These are phyloP conservation scores for Novakomyces olei DNA, from an alignment of 805 yeast species.

Conservation along the genomic window DNA sequence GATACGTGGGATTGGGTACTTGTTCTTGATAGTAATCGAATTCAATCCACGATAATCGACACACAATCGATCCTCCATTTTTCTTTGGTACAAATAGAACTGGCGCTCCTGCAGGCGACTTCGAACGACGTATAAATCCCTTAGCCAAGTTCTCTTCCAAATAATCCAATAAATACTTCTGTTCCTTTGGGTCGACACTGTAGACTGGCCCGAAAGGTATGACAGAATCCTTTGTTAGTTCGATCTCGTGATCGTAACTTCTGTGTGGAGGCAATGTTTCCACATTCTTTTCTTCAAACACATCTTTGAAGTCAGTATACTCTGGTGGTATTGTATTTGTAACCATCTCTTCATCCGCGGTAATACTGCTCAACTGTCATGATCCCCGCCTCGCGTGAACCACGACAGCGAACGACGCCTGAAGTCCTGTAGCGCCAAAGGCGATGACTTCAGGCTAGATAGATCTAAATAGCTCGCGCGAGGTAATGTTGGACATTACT, in stretches of 20 bases:
- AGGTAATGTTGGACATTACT: too few relatives aligned
- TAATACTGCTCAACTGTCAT: neutral
- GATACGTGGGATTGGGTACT: constrained; percentile 10
- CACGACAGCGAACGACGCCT: too few relatives aligned
- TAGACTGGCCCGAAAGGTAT: neutral
- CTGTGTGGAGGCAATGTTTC: neutral
- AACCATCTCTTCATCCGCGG: neutral
- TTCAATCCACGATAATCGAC: constrained; percentile 11
- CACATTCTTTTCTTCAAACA: neutral
- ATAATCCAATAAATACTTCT: neutral
- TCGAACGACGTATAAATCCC: constrained; percentile 1
- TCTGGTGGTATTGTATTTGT: too few relatives aligned
- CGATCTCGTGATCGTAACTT: neutral
- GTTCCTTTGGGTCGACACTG: neutral
- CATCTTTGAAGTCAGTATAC: neutral
- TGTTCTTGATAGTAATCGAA: constrained; percentile 7
- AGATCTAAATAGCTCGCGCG: too few relatives aligned
- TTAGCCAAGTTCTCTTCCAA: neutral
- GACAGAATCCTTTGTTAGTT: neutral
- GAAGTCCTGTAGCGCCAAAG: too few relatives aligned
- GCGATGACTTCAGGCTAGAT: too few relatives aligned
- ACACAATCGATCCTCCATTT: constrained; percentile 9
- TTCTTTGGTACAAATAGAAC: constrained; percentile 10
- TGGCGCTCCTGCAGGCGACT: constrained; percentile 5
- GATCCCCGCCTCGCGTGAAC: too few relatives aligned